A percentile compares a stretch with the other conserved stretches of the same genome.
Conservation (phyloP, 2,329 filamentous ascomycete genomes). For the Lachnellula willkommii region DNA sequence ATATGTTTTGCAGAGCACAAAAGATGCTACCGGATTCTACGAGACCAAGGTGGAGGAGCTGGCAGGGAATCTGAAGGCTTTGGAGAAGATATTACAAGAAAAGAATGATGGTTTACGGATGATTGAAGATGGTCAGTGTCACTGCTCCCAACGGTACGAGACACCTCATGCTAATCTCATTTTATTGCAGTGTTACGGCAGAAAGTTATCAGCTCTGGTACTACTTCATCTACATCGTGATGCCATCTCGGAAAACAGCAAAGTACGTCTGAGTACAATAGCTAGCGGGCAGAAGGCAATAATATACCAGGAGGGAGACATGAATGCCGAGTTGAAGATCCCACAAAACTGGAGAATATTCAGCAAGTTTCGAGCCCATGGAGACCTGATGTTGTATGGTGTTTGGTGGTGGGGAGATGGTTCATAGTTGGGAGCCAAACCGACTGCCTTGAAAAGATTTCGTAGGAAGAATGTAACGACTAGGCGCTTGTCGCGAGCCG, state of each 20-base stretch:
- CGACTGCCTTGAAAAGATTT: not conserved
- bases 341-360: not conserved
- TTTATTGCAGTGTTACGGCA: constrained; percentile 42
- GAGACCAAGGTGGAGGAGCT: constrained; percentile 62
- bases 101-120: constrained; percentile 83
- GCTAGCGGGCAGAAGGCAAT: constrained; percentile 5
- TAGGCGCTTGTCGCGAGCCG: not conserved
- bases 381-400: not conserved
- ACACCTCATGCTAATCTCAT: constrained; percentile 9
- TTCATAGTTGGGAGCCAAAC: not conserved
- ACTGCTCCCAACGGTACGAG: not conserved
- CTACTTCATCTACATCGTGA: constrained; percentile 31
- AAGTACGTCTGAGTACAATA: not conserved
- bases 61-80: constrained; percentile 57
- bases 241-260: not conserved
- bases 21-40: constrained; percentile 63
- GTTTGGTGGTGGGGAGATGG: not conserved
- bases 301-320: not conserved
- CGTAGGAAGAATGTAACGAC: not conserved
- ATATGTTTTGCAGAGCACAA: constrained; percentile 39
- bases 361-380: not conserved
- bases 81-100: constrained; percentile 62
- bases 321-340: not conserved
- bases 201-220: constrained; percentile 44
- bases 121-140: constrained; percentile 73